A percentile compares a stretch with the other conserved stretches of the same genome.
Conservation (phyloP, 129 eudicot species). For the Flaveria bidentis region DNA sequence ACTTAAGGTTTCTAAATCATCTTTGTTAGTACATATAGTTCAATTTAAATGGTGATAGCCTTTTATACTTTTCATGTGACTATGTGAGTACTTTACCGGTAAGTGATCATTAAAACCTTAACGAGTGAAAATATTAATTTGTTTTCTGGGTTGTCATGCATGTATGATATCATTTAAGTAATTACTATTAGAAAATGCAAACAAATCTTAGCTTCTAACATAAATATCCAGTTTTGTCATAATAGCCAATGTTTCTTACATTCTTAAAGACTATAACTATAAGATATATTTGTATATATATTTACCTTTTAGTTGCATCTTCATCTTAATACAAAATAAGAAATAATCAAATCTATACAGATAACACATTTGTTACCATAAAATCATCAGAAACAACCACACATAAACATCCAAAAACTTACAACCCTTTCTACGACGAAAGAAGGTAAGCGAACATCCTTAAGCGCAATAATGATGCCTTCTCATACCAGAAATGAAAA, state of each 20-base stretch:
- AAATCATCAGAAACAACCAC: not conserved
- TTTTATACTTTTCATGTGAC: not conserved
- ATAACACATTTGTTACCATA: not conserved
- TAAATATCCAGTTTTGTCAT: not conserved
- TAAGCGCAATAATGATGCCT: not conserved
- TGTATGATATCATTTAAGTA: not conserved
- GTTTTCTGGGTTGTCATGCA: not conserved
- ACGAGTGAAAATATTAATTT: not conserved
- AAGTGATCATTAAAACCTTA: not conserved
- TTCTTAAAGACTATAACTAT: too few relatives aligned
- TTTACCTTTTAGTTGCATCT: too few relatives aligned
- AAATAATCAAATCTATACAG: not conserved
- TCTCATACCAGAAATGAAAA: not conserved
- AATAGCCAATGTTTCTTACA: too few relatives aligned
- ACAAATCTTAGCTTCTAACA: not conserved
- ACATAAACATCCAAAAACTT: not conserved
- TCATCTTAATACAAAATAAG: not conserved
- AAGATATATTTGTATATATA: too few relatives aligned
- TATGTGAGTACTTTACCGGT: too few relatives aligned
- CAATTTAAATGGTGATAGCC: not conserved
- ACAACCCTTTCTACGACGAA: not conserved
- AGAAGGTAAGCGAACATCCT: not conserved
- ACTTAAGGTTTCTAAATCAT: not conserved
- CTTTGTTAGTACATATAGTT: not conserved
- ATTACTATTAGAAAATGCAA: not conserved